Percentiles rank a stretch among this genome's conserved stretches.
Evolutionary conservation across 2,329 filamentous ascomycete genomes (phyloP).

Genomic region (Penicillium nordicum): DNA sequence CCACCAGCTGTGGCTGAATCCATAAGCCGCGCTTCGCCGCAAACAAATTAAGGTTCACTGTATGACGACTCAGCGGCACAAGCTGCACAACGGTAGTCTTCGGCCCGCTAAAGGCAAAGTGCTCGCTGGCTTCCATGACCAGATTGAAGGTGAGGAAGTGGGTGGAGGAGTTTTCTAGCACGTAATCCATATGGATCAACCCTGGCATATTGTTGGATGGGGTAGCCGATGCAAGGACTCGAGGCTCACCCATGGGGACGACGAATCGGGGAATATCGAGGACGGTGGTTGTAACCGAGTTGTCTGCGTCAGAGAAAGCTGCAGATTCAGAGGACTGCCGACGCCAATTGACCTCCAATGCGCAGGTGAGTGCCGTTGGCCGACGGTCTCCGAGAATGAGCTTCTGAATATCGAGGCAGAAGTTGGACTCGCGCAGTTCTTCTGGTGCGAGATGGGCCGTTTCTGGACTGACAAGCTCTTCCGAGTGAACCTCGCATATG

Average conservation of each 20-base stretch:
- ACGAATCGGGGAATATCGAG: slow-evolving; percentile 76
- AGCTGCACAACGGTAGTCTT: slow-evolving; percentile 79
- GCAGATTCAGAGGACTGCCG: slow-evolving; percentile 46
- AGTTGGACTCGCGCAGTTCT: slow-evolving; percentile 67
- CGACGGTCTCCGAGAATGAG: slow-evolving; percentile 75
- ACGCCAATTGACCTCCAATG: slow-evolving; percentile 73
- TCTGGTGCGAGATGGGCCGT: slow-evolving; percentile 56
- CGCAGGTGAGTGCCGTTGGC: slow-evolving; percentile 69
- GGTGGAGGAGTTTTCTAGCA: slow-evolving; percentile 87
- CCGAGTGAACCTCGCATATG: slow-evolving; percentile 48
- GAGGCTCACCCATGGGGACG: slow-evolving; percentile 78
- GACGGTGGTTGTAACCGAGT: slow-evolving; percentile 58
- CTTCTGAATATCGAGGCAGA: slow-evolving; percentile 73
- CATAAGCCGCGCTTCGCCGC: slow-evolving; percentile 63
- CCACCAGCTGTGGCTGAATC: slow-evolving; percentile 69
- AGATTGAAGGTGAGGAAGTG: slow-evolving; percentile 94
- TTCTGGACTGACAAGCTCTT: slow-evolving; percentile 32
- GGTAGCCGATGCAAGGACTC: slow-evolving; percentile 62
- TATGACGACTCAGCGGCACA: slow-evolving; percentile 73
- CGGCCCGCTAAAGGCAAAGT: slow-evolving; percentile 87
- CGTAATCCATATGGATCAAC: slow-evolving; percentile 57
- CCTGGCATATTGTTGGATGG: slow-evolving; percentile 34
- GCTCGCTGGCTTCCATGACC: slow-evolving; percentile 85
- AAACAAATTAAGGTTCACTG: slow-evolving; percentile 70
- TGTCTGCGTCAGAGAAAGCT: slow-evolving; percentile 24